Base-by-base conservation (phyloP, 2,329 filamentous ascomycete species). In the Diaporthe sp. region DNA sequence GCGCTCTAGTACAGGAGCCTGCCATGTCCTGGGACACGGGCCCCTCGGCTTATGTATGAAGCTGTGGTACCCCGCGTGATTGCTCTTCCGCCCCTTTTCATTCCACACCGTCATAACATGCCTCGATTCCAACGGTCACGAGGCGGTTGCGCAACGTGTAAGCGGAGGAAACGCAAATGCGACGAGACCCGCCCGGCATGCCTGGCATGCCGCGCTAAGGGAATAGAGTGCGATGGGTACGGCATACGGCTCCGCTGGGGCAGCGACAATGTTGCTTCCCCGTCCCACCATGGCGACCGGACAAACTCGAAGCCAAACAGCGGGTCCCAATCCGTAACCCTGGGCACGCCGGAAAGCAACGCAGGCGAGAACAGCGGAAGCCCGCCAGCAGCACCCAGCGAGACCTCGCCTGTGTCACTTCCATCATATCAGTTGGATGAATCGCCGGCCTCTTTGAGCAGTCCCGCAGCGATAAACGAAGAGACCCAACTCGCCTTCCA, bases 61-160 rank as follows among this genome's bases (percentile, higher is more conserved):
- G 47, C 63, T 53, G 28, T 25, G 28, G 44, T 51, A 68, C 63
- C 63, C 63, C 63, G 63, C 63, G 42, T 51, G 44, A 13, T 67
- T 31, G 13, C 10, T 12, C 22, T 13, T 34, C 28, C 22, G 31
- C 63, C 44, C 47, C 47, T 37, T 68, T 68, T 39, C 63, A 20
- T 10, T 25, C 44, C 28, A 53, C 47, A 13, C 47, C 44, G 44
- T 53, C 28, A 68, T 39, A 68, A 53, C 63, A 68, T 68, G 63
- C 63, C 63, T 68, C 63, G 44, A 68, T 68, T 68, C 31, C 63
- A 31, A 3, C 63, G 63, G 63, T 68, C 63, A 25, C 28, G 63
- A n/a, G 63, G 63, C 20, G 63, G 63, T 20, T 68, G 63, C 63
- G 63, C 44, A 39, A 68, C 63, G 28, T 68, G 63, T 25, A 68